Percentiles rank a stretch among this genome's conserved stretches.
These are phyloP conservation scores for Amyloporia xantha DNA, from an alignment of 768 basidiomycete species.

Conservation along the genomic window DNA sequence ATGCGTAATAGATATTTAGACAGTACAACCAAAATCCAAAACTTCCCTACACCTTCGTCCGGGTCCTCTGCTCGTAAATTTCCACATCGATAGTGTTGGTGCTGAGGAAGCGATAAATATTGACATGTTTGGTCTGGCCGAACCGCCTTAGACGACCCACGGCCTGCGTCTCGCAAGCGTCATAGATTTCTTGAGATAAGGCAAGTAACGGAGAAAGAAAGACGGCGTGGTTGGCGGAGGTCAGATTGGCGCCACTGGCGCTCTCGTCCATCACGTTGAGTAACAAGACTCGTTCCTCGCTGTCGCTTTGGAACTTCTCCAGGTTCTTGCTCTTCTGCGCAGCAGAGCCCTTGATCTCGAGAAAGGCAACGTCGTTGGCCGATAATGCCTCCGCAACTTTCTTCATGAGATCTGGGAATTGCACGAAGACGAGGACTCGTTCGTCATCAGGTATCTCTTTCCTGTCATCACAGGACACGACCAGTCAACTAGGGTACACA, in stretches of 20 bases:
- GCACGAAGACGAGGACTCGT: slow-evolving; percentile 89
- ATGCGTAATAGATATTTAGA: too few species aligned
- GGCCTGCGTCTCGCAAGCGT: slow-evolving; percentile 77
- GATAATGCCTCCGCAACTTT: slow-evolving; percentile 82
- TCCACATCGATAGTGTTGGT: slow-evolving; percentile 84
- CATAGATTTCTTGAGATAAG: slow-evolving; percentile 75
- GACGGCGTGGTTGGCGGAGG: slow-evolving; percentile 89
- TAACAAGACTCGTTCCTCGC: slow-evolving; percentile 73
- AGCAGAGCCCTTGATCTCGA: slow-evolving; percentile 78
- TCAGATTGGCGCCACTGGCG: slow-evolving; percentile 90
- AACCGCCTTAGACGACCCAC: slow-evolving; percentile 79
- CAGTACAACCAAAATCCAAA: too few species aligned
- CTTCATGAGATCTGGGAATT: slow-evolving; percentile 88
- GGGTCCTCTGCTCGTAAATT: slow-evolving; percentile 54
- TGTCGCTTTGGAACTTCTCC: slow-evolving; percentile 78
- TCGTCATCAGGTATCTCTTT: slow-evolving; percentile 66
- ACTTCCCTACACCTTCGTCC: slow-evolving; percentile 17
- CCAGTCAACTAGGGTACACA: neutral
- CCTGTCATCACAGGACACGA: slow-evolving; percentile 29
- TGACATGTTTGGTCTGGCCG: slow-evolving; percentile 75
- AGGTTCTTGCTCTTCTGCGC: slow-evolving; percentile 74
- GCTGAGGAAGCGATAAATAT: slow-evolving; percentile 81
- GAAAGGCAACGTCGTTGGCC: slow-evolving; percentile 63
- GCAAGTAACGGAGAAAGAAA: slow-evolving; percentile 91
- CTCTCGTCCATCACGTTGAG: slow-evolving; percentile 94